Evolutionary conservation across 2,329 filamentous ascomycete species (phyloP).

Genomic region (Didymella keratinophila): DNA sequence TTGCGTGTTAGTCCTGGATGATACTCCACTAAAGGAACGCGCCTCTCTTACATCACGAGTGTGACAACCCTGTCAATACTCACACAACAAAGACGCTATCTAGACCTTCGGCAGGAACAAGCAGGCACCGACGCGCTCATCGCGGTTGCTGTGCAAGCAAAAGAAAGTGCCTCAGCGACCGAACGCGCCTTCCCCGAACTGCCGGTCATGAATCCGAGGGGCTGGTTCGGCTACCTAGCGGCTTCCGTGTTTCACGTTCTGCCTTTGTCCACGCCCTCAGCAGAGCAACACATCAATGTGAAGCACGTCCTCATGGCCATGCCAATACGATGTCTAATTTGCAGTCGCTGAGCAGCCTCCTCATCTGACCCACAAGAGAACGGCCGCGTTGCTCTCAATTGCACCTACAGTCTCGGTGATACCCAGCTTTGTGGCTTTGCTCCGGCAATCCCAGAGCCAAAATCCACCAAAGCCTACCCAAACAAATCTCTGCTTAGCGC

Average conservation of each 20-base stretch:
- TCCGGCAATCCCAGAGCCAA: slow-evolving; percentile 18
- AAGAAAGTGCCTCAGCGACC: slow-evolving; percentile 6
- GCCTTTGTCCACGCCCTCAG: slow-evolving; percentile 9
- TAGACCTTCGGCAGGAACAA: not conserved
- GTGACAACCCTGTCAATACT: slow-evolving; percentile 3
- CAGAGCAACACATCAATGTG: not conserved
- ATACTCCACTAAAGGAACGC: slow-evolving; percentile 8
- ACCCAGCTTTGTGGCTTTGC: slow-evolving; percentile 16
- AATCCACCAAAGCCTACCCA: slow-evolving; percentile 5
- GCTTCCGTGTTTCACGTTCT: slow-evolving; percentile 11
- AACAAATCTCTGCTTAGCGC: slow-evolving; percentile 9
- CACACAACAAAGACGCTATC: slow-evolving; percentile 2
- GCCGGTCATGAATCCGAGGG: slow-evolving; percentile 2
- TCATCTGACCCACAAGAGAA: not conserved
- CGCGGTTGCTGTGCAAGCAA: slow-evolving; percentile 9
- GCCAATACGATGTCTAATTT: not conserved
- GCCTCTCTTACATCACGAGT: slow-evolving; percentile 14
- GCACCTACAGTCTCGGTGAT: slow-evolving; percentile 2
- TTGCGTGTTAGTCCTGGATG: slow-evolving; percentile 1
- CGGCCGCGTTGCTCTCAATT: not conserved
- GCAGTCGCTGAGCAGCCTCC: not conserved
- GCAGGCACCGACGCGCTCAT: slow-evolving; percentile 3
- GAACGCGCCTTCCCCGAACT: slow-evolving; percentile 3
- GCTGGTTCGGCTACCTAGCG: slow-evolving; percentile 19
- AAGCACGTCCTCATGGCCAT: not conserved